These are phyloP conservation scores for Gossypium davidsonii DNA, from an alignment of 441 rosid genomes.

Conservation along the genomic window DNA sequence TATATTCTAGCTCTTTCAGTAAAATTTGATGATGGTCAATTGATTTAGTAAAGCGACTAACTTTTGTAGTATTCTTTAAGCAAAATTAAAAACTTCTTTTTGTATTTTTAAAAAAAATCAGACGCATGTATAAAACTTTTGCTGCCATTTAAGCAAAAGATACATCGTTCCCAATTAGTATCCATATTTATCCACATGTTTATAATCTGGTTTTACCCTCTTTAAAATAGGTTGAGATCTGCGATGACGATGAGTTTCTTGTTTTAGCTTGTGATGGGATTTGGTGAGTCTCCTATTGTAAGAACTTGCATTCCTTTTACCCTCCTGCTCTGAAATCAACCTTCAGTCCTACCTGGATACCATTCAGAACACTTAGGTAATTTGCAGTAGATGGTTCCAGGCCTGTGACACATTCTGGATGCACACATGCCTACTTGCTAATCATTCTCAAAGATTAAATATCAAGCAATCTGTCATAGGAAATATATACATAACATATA, in stretches of 20 bases:
- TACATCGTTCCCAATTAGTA: neutral
- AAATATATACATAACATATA: neutral
- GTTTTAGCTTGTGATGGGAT: constrained; percentile 62
- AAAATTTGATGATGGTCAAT: neutral
- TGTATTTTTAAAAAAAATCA: neutral
- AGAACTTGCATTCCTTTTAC: neutral
- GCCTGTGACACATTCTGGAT: neutral
- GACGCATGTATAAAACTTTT: neutral
- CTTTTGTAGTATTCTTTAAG: neutral
- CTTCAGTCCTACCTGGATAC: neutral
- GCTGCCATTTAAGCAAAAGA: no score
- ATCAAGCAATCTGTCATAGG: neutral
- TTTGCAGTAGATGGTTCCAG: neutral
- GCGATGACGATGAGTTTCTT: constrained; percentile 56
- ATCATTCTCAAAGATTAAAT: neutral
- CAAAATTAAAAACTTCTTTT: neutral
- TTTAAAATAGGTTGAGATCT: constrained; percentile 47
- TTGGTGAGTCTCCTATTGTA: constrained; percentile 33
- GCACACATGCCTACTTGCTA: constrained; percentile 1
- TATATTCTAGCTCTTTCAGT: neutral
- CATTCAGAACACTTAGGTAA: neutral
- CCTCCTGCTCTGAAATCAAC: neutral
- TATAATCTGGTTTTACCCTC: constrained; percentile 1
- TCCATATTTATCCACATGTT: constrained; percentile 9
- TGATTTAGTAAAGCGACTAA: neutral